Percentiles rank a stretch among this genome's conserved stretches.
Conservation (phyloP, 345 rosid species). For the Murraya paniculata region DNA sequence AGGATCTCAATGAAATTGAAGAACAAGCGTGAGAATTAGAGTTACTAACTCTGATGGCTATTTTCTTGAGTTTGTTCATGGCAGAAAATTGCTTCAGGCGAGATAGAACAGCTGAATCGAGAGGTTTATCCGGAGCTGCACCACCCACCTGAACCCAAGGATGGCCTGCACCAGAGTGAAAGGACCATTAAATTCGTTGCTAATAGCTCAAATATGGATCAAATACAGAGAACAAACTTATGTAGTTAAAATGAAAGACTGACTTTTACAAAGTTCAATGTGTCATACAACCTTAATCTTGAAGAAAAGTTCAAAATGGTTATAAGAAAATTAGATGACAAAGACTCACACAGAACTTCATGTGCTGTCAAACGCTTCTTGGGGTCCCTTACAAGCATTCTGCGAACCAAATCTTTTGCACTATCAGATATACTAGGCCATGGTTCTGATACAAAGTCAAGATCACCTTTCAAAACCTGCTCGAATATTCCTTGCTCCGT, state of each 20-base stretch:
- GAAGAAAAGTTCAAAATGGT: background rate
- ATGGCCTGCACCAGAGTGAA: constrained; percentile 56
- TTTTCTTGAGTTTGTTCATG: constrained; percentile 93
- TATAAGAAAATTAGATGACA: background rate
- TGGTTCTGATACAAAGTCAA: constrained; percentile 91
- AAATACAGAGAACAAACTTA: background rate
- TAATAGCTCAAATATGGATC: background rate
- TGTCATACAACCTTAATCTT: background rate
- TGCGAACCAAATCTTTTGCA: constrained; percentile 83
- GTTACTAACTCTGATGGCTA: constrained; percentile 74
- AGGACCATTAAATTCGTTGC: background rate
- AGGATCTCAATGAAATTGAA: background rate
- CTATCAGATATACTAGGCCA: constrained; percentile 90
- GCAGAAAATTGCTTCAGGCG: constrained; percentile 95
- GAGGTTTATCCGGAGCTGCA: constrained; percentile 88
- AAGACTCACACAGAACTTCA: constrained; percentile 82
- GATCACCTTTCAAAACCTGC: constrained; percentile 89
- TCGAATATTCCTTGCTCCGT: constrained; percentile 96
- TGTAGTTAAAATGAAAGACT: too few species aligned
- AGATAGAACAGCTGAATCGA: constrained; percentile 83
- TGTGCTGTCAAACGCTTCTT: constrained; percentile 78
- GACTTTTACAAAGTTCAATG: too few species aligned
- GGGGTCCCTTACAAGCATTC: constrained; percentile 84
- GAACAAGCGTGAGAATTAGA: background rate
- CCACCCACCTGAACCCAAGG: constrained; percentile 94